phyloP scores from a whole-genome alignment of 2,329 filamentous ascomycete genomes.

The Exophiala lecanii-corni region DNA sequence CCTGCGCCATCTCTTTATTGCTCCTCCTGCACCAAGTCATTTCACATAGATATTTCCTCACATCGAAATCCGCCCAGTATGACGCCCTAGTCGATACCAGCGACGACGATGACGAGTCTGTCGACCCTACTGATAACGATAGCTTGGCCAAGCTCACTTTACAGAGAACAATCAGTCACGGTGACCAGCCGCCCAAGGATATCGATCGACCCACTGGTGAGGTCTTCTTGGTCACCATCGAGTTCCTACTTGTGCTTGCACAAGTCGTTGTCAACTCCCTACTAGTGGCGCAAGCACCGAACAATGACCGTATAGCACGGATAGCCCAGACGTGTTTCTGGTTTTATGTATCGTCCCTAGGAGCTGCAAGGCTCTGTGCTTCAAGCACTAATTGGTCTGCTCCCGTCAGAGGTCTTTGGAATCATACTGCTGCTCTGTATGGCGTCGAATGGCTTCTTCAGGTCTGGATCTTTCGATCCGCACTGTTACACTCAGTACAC shows the following conservation, averaged over 20 bases:
- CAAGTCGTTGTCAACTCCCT: slow-evolving; percentile 61
- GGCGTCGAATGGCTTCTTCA: slow-evolving; percentile 73
- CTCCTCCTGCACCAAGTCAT: slow-evolving; percentile 9
- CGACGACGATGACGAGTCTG: slow-evolving; percentile 44
- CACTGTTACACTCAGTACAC: slow-evolving; percentile 70
- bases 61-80: slow-evolving; percentile 28
- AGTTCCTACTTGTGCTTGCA: slow-evolving; percentile 69
- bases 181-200: slow-evolving; percentile 54
- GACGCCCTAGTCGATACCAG: slow-evolving; percentile 49
- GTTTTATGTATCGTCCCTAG: slow-evolving; percentile 74
- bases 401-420: slow-evolving; percentile 74
- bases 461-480: slow-evolving; percentile 76
- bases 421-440: slow-evolving; percentile 85
- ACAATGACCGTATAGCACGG: slow-evolving; percentile 3
- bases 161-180: slow-evolving; percentile 48
- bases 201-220: slow-evolving; percentile 73
- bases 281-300: slow-evolving; percentile 42
- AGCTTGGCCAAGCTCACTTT: slow-evolving; percentile 48
- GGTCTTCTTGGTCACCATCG: slow-evolving; percentile 63
- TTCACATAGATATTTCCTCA: slow-evolving; percentile 5
- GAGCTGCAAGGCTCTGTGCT: slow-evolving; percentile 64
- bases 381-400: slow-evolving; percentile 57
- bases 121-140: slow-evolving; percentile 52
- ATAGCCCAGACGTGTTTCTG: slow-evolving; percentile 65
- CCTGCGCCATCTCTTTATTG: slow-evolving; percentile 66